Conservation (phyloP, 108 stramenopile species). For the Cylindrotheca fusiformis region DNA sequence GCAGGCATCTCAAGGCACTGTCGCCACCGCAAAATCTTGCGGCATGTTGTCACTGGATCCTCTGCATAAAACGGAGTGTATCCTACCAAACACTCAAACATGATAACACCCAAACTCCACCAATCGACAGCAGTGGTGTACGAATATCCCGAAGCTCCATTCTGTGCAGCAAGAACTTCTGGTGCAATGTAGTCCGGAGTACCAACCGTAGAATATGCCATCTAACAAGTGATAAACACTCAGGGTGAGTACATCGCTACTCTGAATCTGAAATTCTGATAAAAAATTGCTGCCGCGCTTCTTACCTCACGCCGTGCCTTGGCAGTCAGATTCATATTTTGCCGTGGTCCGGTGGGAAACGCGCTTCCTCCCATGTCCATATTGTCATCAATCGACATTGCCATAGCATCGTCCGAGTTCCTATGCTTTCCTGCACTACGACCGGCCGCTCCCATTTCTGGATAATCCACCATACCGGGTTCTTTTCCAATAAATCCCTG, state of each 20-base stretch:
- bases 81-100: slow-evolving; percentile 99
- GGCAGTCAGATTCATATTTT: slow-evolving; percentile 35
- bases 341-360: slow-evolving; percentile 25
- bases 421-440: slow-evolving; percentile 50
- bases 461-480: neutral
- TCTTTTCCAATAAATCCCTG: slow-evolving; percentile 32
- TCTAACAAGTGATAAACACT: slow-evolving; percentile 28
- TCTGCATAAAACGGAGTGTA: slow-evolving; percentile 99
- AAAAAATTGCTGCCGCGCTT: neutral
- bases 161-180: slow-evolving; percentile 94
- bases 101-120: slow-evolving; percentile 99
- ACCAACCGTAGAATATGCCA: slow-evolving; percentile 98
- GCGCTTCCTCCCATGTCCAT: slow-evolving; percentile 16
- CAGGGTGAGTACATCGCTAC: too few species aligned
- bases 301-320: slow-evolving; percentile 81
- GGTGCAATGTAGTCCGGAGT: slow-evolving; percentile 99
- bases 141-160: slow-evolving; percentile 89
- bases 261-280: neutral
- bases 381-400: slow-evolving; percentile 86
- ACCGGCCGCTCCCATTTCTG: slow-evolving; percentile 16
- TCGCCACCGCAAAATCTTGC: slow-evolving; percentile 92
- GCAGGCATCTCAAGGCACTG: slow-evolving; percentile 87
- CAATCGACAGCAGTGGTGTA: slow-evolving; percentile 99
- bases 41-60: slow-evolving; percentile 95
- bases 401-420: slow-evolving; percentile 55